Evolutionary conservation across 192 early-diverging fungal genomes (phyloP), one percentile per base, ranked within the genome.

Genomic region (Backusella tuberculispora): DNA sequence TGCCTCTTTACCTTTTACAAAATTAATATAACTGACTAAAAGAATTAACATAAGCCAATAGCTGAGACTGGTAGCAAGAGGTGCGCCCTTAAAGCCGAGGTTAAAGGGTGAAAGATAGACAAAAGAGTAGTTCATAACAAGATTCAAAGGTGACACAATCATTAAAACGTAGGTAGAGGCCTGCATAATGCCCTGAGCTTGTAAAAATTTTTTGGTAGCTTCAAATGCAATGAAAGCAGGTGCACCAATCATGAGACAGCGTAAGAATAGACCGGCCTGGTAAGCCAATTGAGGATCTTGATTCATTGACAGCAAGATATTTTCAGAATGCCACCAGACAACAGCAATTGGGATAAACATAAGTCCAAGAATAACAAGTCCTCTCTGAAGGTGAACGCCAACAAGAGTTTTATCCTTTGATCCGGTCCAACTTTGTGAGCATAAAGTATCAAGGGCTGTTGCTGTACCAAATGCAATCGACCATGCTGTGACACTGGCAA

Each of bases 181-280:
- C 37, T 92, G 86, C 97, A 99, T 96, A 76, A 92, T 91, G 70
- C 92, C 96, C 85, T 99, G 97, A 0, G 92, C 90, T 75, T 97
- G 94, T 26, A 98, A 83, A 75, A 87, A 98, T 71, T 94, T 88
- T 77, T 95, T 94, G 63, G 95, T 76, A 77, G 92, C 93, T 71
- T 98, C 96, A 86, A 93, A 92, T 19, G 88, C 84, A 80, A 98
- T 81, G 80, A 85, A 90, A 3, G 95, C 91, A 38, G 92, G 88
- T 38, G 91, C 87, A 2, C 95, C 94, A 2, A 91, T 78, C 41
- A 97, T 76, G 29, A 92, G 83, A 29, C 85, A 90, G 4, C 86
- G 78, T n/a, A 94, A 73, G 78, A 90, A 99, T 43, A 82, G 41
- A 76, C 79, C 86, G 19, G 94, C 87, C 10, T 96, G 81, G 5